Evolutionary conservation across 768 basidiomycete species (phyloP).

Genomic region (Psilocybe sp.): DNA sequence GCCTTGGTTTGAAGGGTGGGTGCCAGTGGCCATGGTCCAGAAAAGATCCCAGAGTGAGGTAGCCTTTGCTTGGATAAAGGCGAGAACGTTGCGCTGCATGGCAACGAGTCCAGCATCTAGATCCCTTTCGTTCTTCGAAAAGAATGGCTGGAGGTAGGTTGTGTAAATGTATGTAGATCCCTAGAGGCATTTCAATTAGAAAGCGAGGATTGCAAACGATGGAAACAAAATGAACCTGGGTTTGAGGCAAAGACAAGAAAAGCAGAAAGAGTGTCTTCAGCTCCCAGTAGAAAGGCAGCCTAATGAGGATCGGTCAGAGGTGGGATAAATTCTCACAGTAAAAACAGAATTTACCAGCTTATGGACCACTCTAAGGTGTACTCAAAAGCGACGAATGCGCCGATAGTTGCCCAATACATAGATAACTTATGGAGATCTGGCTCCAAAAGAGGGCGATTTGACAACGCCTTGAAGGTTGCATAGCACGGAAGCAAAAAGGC

Average conservation of each 20-base stretch:
- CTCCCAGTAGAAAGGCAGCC: constrained; percentile 81
- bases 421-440: constrained; percentile 54
- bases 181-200: constrained; percentile 28
- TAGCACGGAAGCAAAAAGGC: constrained; percentile 64
- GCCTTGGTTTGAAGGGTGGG: constrained; percentile 20
- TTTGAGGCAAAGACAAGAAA: constrained; percentile 69
- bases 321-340: constrained; percentile 6
- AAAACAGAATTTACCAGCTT: constrained; percentile 48
- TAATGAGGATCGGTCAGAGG: constrained; percentile 24
- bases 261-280: constrained; percentile 64
- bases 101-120: constrained; percentile 58
- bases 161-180: constrained; percentile 68
- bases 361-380: constrained; percentile 62
- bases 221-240: constrained; percentile 41
- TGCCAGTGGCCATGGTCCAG: constrained; percentile 41
- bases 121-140: constrained; percentile 52
- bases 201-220: constrained; percentile 7
- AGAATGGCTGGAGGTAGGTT: constrained; percentile 59
- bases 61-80: constrained; percentile 55
- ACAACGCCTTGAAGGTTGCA: constrained; percentile 65
- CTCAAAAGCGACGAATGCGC: constrained; percentile 58
- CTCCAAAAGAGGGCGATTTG: constrained; percentile 48
- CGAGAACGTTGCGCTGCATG: constrained; percentile 49
- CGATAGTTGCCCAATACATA: constrained; percentile 65
- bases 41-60: constrained; percentile 45